Conservation (phyloP, 2,329 filamentous ascomycete species). For the Trichoderma lentiforme region DNA sequence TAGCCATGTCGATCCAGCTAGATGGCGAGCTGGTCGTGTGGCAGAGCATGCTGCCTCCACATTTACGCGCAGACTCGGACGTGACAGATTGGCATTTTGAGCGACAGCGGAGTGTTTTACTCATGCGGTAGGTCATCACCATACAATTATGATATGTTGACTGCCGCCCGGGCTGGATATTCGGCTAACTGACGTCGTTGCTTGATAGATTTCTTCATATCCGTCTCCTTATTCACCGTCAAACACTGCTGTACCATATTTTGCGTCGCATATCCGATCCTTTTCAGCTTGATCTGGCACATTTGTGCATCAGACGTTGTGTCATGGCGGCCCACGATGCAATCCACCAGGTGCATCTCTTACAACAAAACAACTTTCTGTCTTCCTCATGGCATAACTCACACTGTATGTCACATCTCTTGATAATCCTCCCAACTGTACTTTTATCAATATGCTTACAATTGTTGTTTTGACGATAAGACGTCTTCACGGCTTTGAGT, state of each 20-base stretch:
- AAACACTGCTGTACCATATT: slow-evolving; percentile 13
- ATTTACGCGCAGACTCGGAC: neutral
- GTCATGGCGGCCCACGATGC: slow-evolving; percentile 10
- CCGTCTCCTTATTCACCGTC: slow-evolving; percentile 9
- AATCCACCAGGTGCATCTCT: slow-evolving; percentile 1
- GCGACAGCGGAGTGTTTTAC: slow-evolving; percentile 1
- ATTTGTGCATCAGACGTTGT: slow-evolving; percentile 6
- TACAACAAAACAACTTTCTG: neutral
- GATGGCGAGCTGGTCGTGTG: slow-evolving; percentile 2
- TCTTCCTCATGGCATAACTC: slow-evolving; percentile 15
- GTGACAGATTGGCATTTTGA: slow-evolving; percentile 11
- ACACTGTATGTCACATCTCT: neutral
- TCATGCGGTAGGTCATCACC: slow-evolving; percentile 3
- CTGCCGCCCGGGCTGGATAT: neutral
- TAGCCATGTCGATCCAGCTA: slow-evolving; percentile 8
- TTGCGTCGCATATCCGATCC: slow-evolving; percentile 4
- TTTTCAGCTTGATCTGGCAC: neutral
- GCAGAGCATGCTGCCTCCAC: slow-evolving; percentile 3
- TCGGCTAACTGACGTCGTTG: neutral
- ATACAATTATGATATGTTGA: neutral
- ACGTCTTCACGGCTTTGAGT: slow-evolving; percentile 7
- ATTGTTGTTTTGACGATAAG: neutral
- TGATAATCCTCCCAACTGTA: neutral
- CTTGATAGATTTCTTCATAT: slow-evolving; percentile 12
- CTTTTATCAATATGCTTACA: neutral